These are phyloP conservation scores for Zymoseptoria brevis DNA, from an alignment of 2,329 filamentous ascomycete genomes.

Conservation along the genomic window DNA sequence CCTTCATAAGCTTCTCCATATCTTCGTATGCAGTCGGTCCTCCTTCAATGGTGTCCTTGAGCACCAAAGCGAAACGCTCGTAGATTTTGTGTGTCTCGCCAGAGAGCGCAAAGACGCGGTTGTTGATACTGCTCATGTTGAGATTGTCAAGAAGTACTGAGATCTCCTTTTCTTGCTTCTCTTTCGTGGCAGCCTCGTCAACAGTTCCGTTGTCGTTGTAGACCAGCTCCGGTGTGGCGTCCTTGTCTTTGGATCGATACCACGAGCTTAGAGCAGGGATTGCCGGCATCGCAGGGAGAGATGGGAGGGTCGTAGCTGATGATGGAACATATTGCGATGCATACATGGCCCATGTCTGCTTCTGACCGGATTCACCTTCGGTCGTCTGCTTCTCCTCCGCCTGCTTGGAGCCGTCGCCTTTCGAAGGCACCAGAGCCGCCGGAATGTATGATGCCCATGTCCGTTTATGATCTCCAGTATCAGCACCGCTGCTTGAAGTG, in stretches of 20 bases:
- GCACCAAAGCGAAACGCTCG: constrained; percentile 75
- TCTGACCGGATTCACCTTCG: constrained; percentile 1
- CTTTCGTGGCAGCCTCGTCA: constrained; percentile 31
- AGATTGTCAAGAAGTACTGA: constrained; percentile 72
- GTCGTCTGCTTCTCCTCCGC: constrained; percentile 1
- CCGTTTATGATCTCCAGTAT: constrained; percentile 28
- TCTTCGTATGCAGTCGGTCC: constrained; percentile 91
- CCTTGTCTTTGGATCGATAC: constrained; percentile 23
- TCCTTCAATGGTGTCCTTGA: constrained; percentile 87
- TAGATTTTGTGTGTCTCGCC: constrained; percentile 75
- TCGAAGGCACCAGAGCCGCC: constrained; percentile 8
- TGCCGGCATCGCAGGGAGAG: constrained; percentile 19
- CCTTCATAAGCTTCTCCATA: constrained; percentile 60
- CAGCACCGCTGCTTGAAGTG: constrained; percentile 16
- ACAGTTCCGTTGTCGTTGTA: constrained; percentile 31
- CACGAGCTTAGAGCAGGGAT: constrained; percentile 13
- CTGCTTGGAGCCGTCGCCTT: constrained; percentile 3
- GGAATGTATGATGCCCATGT: constrained; percentile 32
- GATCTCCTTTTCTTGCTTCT: constrained; percentile 64
- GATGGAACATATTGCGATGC: constrained; percentile 21
- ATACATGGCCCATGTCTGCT: constrained; percentile 27
- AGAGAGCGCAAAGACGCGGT: constrained; percentile 77
- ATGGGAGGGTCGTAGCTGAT: not conserved
- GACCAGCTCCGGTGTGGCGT: constrained; percentile 28
- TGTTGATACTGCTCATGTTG: constrained; percentile 75